phyloP scores from a whole-genome alignment of 495 filamentous ascomycete genomes.

The Penicillium egyptiacum region DNA sequence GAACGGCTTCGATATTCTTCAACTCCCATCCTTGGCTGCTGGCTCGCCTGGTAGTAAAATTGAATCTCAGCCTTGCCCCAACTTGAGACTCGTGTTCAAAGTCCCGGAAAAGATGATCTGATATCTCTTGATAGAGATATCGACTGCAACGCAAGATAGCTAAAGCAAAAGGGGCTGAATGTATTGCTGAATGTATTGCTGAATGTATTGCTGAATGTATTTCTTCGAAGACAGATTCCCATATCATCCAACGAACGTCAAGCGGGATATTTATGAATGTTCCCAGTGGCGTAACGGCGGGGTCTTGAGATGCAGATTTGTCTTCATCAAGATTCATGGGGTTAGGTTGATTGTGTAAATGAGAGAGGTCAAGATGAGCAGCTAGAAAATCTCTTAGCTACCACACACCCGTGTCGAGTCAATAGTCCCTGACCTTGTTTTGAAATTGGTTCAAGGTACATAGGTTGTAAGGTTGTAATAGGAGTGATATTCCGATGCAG shows the following conservation, averaged over 20 bases:
- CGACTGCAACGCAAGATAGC: background rate
- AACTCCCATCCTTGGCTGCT: background rate
- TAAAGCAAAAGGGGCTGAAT: background rate
- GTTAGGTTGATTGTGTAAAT: background rate
- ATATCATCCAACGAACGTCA: background rate
- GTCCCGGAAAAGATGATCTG: background rate
- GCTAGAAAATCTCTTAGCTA: no score
- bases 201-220: background rate
- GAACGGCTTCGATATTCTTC: background rate
- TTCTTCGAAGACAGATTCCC: background rate
- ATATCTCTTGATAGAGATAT: background rate
- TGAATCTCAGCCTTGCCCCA: background rate
- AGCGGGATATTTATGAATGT: background rate
- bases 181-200: no score
- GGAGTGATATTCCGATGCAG: no score
- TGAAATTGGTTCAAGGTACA: no score
- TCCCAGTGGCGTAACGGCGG: background rate
- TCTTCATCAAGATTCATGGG: background rate
- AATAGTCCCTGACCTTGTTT: no score
- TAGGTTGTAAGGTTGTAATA: no score
- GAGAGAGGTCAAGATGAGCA: background rate
- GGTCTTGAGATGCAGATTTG: background rate
- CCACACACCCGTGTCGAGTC: no score
- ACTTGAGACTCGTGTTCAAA: background rate
- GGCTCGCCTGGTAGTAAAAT: background rate